Conservation (phyloP, 768 basidiomycete genomes). For the Boletellus ananas region DNA sequence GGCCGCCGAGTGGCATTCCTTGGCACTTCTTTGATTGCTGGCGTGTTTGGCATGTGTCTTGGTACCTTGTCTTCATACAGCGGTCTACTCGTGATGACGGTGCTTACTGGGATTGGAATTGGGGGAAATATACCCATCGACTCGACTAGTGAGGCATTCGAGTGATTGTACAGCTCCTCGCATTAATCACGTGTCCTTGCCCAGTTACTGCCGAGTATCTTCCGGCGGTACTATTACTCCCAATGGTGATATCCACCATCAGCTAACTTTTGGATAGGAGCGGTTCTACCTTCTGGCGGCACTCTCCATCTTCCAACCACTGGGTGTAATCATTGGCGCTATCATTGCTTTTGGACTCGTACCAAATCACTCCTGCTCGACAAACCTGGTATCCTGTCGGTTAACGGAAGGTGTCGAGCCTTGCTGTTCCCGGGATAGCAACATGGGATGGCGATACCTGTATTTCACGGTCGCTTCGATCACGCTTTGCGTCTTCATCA, state of each 20-base stretch:
- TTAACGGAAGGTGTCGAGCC: slow-evolving; percentile 10
- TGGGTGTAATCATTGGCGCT: background rate
- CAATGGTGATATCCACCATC: background rate
- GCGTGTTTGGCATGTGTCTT: slow-evolving; percentile 12
- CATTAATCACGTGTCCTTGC: background rate
- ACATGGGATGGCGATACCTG: slow-evolving; percentile 22
- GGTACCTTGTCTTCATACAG: slow-evolving; percentile 12
- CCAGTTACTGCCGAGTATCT: slow-evolving; percentile 14
- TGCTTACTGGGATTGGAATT: slow-evolving; percentile 9
- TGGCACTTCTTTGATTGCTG: slow-evolving; percentile 11
- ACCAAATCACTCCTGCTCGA: slow-evolving; percentile 15
- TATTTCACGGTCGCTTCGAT: slow-evolving; percentile 8
- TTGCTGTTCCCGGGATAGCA: slow-evolving; percentile 13
- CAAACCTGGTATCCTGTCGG: slow-evolving; percentile 7
- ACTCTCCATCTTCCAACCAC: slow-evolving; percentile 6
- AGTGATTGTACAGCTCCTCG: background rate
- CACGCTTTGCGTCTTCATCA: slow-evolving; percentile 9
- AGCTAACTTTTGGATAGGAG: slow-evolving; percentile 3
- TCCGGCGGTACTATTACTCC: slow-evolving; percentile 3
- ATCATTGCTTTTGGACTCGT: slow-evolving; percentile 10
- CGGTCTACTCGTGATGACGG: slow-evolving; percentile 7
- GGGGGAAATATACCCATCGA: slow-evolving; percentile 16
- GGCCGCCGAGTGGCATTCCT: slow-evolving; percentile 16
- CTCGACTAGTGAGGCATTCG: slow-evolving; percentile 8
- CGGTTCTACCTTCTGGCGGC: slow-evolving; percentile 15